A percentile compares a stretch with the other conserved stretches of the same genome.
These are phyloP conservation scores for Cordyceps pruinosa DNA, from an alignment of 2,329 filamentous ascomycete genomes.

Conservation along the genomic window DNA sequence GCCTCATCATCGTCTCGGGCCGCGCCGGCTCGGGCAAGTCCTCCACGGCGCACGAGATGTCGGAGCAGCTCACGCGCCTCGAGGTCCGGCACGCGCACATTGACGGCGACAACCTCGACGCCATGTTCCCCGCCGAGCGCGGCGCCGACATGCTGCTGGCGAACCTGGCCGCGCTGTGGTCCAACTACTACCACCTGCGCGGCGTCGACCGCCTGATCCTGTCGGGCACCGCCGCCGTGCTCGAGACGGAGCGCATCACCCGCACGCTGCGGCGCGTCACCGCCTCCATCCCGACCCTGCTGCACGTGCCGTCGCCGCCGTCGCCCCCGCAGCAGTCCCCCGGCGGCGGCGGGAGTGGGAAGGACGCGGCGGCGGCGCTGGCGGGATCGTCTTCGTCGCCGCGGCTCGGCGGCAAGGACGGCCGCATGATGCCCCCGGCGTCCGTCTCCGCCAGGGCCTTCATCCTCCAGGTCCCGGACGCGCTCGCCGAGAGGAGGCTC, in stretches of 20 bases:
- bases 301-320: not conserved
- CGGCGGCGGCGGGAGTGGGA: not conserved
- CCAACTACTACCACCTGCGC: slow-evolving; percentile 15
- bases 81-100: slow-evolving; percentile 14
- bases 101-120: slow-evolving; percentile 14
- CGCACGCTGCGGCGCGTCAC: slow-evolving; percentile 11
- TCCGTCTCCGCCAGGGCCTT: slow-evolving; percentile 8
- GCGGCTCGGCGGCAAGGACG: slow-evolving; percentile 6
- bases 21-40: slow-evolving; percentile 16
- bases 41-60: slow-evolving; percentile 13
- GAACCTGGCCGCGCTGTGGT: slow-evolving; percentile 12
- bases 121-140: slow-evolving; percentile 9
- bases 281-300: slow-evolving; percentile 7
- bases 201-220: slow-evolving; percentile 13
- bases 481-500: slow-evolving; percentile 7
- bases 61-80: slow-evolving; percentile 12
- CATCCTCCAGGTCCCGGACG: slow-evolving; percentile 11
- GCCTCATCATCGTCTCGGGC: slow-evolving; percentile 14
- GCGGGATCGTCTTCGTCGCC: not conserved
- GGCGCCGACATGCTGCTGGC: slow-evolving; percentile 12
- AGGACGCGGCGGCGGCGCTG: not conserved
- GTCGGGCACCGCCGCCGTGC: slow-evolving; percentile 10
- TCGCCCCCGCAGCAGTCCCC: not conserved
- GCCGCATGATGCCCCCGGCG: slow-evolving; percentile 12
- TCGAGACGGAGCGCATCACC: slow-evolving; percentile 10